A percentile compares a stretch with the other conserved stretches of the same genome.
phyloP scores from a whole-genome alignment of 345 rosid genomes.

The Populus nigra region DNA sequence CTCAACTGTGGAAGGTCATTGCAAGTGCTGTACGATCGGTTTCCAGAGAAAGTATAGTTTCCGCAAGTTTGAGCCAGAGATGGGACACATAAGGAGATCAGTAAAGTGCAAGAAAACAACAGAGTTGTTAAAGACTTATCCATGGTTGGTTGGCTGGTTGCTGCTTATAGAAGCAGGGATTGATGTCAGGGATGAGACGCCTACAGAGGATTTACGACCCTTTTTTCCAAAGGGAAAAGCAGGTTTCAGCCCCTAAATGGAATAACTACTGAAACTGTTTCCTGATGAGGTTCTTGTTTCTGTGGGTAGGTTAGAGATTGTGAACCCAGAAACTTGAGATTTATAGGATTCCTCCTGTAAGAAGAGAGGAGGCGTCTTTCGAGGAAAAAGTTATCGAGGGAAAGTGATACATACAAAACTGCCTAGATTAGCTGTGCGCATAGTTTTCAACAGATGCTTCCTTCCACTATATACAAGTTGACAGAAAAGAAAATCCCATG shows the following conservation, averaged over 20 bases:
- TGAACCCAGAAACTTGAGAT: neutral
- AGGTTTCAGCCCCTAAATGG: neutral
- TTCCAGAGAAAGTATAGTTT: constrained; percentile 34
- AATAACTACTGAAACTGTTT: neutral
- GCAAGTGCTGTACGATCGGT: constrained; percentile 32
- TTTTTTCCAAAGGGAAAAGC: neutral
- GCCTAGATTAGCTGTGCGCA: neutral
- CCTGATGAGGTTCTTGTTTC: neutral
- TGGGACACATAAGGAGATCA: neutral
- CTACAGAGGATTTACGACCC: neutral
- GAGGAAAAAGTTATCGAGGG: neutral
- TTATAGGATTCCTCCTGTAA: neutral
- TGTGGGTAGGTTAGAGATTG: neutral
- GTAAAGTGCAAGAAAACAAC: neutral
- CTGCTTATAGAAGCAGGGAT: neutral
- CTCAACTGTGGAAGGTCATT: constrained; percentile 41
- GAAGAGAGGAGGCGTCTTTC: neutral
- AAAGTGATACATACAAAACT: neutral
- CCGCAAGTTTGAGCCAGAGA: constrained; percentile 42
- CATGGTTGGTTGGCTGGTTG: neutral
- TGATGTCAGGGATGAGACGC: neutral
- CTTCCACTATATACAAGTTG: too few species aligned
- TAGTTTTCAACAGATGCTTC: neutral
- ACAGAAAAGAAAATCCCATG: neutral
- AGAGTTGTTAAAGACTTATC: neutral